Evolutionary conservation across 306 rosid genomes (phyloP).

Genomic region (Sphenostylis stenocarpa): DNA sequence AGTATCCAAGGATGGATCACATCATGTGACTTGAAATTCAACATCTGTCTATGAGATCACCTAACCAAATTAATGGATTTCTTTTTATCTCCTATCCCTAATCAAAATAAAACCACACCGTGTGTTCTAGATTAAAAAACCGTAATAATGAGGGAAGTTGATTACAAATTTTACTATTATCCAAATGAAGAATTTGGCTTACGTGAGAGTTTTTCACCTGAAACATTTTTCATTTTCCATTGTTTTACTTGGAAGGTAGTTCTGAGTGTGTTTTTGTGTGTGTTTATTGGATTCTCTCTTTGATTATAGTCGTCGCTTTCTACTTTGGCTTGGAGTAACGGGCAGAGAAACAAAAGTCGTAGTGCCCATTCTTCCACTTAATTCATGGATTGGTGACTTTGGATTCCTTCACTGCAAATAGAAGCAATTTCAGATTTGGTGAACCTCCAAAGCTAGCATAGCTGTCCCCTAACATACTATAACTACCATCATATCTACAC

Average conservation of each 20-base stretch:
- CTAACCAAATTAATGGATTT: slow-evolving; percentile 27
- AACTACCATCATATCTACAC: slow-evolving; percentile 9
- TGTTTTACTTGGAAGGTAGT: slow-evolving; percentile 14
- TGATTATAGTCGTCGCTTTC: slow-evolving; percentile 39
- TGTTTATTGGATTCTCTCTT: background rate
- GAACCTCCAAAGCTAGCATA: slow-evolving; percentile 28
- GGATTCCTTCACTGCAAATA: slow-evolving; percentile 43
- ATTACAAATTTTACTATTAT: background rate
- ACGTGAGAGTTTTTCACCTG: slow-evolving; percentile 3
- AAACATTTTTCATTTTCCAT: background rate
- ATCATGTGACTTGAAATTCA: slow-evolving; percentile 24
- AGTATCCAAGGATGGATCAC: slow-evolving; percentile 38
- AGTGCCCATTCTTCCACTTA: slow-evolving; percentile 8
- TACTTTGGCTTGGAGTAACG: slow-evolving; percentile 24
- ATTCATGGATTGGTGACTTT: slow-evolving; percentile 30
- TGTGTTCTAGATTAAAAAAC: slow-evolving; percentile 1
- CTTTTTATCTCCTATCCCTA: slow-evolving; percentile 14
- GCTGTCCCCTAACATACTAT: slow-evolving; percentile 20
- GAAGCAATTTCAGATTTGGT: slow-evolving; percentile 46
- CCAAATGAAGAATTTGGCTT: slow-evolving; percentile 10
- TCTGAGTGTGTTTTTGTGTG: background rate
- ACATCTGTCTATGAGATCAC: slow-evolving; percentile 13
- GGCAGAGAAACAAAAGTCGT: slow-evolving; percentile 16
- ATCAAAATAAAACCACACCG: background rate
- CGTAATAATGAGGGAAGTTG: background rate